These are phyloP conservation scores for Coprinopsis cinerea DNA, from an alignment of 768 basidiomycete genomes.

Conservation along the genomic window DNA sequence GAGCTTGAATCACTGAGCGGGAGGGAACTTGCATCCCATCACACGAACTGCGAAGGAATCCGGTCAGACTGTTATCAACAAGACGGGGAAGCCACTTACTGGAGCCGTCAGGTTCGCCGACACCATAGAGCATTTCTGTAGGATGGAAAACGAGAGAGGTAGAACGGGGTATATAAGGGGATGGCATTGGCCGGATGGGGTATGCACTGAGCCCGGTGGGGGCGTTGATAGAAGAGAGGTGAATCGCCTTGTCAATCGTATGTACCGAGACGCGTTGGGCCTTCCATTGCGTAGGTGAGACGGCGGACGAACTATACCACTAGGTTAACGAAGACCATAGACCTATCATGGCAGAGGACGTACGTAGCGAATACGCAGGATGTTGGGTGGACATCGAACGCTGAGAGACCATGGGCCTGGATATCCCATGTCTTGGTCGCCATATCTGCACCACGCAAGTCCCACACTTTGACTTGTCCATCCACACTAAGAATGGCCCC, in stretches of 20 bases:
- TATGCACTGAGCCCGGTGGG: conserved; percentile 41
- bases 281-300: conserved; percentile 46
- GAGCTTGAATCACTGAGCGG: conserved; percentile 3
- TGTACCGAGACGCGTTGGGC: conserved; percentile 52
- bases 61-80: neutral
- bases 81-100: conserved; percentile 23
- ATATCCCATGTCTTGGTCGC: conserved; percentile 59
- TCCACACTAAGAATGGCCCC: conserved; percentile 59
- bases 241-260: conserved; percentile 32
- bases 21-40: conserved; percentile 44
- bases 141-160: conserved; percentile 66
- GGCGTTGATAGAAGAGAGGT: conserved; percentile 34
- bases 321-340: neutral
- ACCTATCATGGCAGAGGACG: conserved; percentile 24
- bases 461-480: conserved; percentile 90
- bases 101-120: conserved; percentile 40
- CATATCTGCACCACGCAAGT: conserved; percentile 60
- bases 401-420: conserved; percentile 67
- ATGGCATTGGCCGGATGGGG: conserved; percentile 35
- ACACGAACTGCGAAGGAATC: conserved; percentile 31
- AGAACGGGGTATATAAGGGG: conserved; percentile 43
- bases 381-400: conserved; percentile 82
- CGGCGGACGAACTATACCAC: conserved; percentile 39
- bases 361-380: conserved; percentile 84
- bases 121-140: conserved; percentile 64